Percentiles rank a stretch among this genome's conserved stretches.
phyloP scores from a whole-genome alignment of 2,329 filamentous ascomycete genomes.

The Scopulariopsis brevicaulis region DNA sequence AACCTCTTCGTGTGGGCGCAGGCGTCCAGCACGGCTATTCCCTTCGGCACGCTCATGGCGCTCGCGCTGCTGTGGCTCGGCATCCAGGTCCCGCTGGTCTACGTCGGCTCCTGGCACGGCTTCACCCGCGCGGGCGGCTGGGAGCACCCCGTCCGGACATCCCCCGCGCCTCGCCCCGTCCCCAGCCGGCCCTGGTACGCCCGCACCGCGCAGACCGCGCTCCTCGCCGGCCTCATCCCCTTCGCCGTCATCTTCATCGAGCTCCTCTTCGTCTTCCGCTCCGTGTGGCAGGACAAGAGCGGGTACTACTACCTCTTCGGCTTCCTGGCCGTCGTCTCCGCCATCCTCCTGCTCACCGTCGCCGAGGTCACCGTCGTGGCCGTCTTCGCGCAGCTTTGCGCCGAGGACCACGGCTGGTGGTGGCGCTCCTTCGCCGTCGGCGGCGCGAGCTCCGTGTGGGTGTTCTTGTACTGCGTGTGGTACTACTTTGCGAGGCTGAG shows the following conservation, averaged over 20 bases:
- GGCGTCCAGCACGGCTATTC: constrained; percentile 77
- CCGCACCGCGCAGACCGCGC: constrained; percentile 46
- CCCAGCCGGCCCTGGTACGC: constrained; percentile 69
- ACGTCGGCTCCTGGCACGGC: constrained; percentile 68
- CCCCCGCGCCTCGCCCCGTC: constrained; percentile 58
- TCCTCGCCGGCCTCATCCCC: constrained; percentile 67
- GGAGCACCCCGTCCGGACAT: constrained; percentile 74
- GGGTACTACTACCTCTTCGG: constrained; percentile 90
- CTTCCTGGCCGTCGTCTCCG: constrained; percentile 63
- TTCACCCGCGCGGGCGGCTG: constrained; percentile 56
- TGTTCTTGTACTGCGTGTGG: constrained; percentile 74
- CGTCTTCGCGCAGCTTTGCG: constrained; percentile 72
- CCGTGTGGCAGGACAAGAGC: constrained; percentile 80
- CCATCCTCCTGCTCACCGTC: constrained; percentile 64
- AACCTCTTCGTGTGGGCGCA: constrained; percentile 89
- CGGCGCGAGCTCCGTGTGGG: constrained; percentile 65
- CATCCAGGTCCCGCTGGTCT: constrained; percentile 77
- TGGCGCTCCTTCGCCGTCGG: constrained; percentile 81
- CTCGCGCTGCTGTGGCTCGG: constrained; percentile 72
- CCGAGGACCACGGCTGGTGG: constrained; percentile 87
- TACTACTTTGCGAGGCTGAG: constrained; percentile 75
- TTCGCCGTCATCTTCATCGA: constrained; percentile 87
- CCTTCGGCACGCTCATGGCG: constrained; percentile 65
- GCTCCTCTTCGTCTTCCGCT: constrained; percentile 77
- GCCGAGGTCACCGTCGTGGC: constrained; percentile 76